These are phyloP conservation scores for Exophiala calicioides DNA, from an alignment of 2,329 filamentous ascomycete species.

Conservation along the genomic window DNA sequence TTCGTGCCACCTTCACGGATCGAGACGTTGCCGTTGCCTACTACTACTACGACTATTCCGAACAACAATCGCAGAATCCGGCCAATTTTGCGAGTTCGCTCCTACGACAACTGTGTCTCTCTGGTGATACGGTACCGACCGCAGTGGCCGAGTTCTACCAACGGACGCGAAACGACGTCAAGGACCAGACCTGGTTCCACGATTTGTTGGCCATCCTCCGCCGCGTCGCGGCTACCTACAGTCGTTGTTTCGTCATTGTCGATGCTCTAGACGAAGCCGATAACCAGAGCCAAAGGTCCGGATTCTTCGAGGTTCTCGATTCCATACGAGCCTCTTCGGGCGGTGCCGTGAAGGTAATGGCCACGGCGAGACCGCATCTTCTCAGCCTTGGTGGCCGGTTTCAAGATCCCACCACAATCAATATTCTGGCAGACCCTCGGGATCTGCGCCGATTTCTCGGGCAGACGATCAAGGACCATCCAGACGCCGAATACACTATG, in stretches of 20 bases:
- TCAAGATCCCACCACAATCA: conserved; percentile 17
- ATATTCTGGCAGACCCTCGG: conserved; percentile 23
- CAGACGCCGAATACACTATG: conserved; percentile 28
- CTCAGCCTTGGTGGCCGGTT: conserved; percentile 16
- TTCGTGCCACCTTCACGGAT: conserved; percentile 19
- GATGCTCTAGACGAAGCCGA: conserved; percentile 36
- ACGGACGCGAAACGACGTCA: conserved; percentile 23
- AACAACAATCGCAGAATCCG: conserved; percentile 30
- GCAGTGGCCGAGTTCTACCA: conserved; percentile 32
- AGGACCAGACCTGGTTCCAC: conserved; percentile 29
- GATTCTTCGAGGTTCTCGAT: conserved; percentile 26
- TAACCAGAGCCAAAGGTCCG: conserved; percentile 19
- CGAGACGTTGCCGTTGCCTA: conserved; percentile 29
- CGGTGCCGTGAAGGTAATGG: conserved; percentile 23
- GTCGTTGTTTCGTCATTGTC: conserved; percentile 30
- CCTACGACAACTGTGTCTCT: conserved; percentile 31
- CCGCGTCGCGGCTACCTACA: conserved; percentile 24
- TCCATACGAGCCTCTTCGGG: conserved; percentile 17
- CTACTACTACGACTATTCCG: conserved; percentile 37
- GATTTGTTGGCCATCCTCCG: conserved; percentile 27
- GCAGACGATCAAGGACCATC: conserved; percentile 29
- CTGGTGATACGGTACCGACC: conserved; percentile 27
- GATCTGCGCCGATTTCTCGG: conserved; percentile 31
- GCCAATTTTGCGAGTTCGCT: conserved; percentile 30
- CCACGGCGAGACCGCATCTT: conserved; percentile 29